Base-by-base conservation (phyloP, 176 grass and related monocot species). In the Pharus latifolius region DNA sequence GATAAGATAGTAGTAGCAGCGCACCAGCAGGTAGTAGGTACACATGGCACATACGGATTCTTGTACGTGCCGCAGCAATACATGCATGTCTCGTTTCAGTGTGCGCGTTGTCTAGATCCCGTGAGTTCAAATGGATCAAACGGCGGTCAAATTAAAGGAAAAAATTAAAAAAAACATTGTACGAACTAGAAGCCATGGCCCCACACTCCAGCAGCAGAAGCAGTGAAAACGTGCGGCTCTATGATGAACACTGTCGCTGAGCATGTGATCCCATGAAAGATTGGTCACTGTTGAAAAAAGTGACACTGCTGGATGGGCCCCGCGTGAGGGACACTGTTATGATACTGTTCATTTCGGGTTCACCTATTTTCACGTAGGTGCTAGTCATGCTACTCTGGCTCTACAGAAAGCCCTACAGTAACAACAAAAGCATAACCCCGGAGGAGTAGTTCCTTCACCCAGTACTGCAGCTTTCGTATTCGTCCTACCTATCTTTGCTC, bases 361-460 rank as follows among this genome's bases (percentile, higher is more conserved):
- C 31, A 20, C 68, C 48, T 34, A 28, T 29, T 65, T 3, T n/a
- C n/a, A 17, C 25, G 48, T 48, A 37, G 23, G 56, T 66, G 53
- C 75, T 56, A 4, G 17, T 0, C 7, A 9, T 2, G 15, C 50
- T 35, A 56, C 5, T 0, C n/a, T 37, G 48, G 35, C 38, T 57
- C 47, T 27, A 46, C 32, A 20, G 6, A 0, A 9, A 23, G 4
- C 8, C 24, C 24, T 59, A 67, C 79, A 61, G 63, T 61, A 34
- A 59, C 44, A 73, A 51, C 74, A 13, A 78, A 72, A 49, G 30
- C 51, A 16, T 73, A 73, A 19, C 25, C 38, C 78, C 22, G 49
- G 68, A 73, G 68, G 78, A 62, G 55, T 69, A 3, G 80, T 69
- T 75, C 45, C 26, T 69, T 83, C 72, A 37, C 2, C 42, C 67